These are phyloP conservation scores for Carex myosuroides DNA, from an alignment of 176 grass and related monocot species.

Conservation along the genomic window DNA sequence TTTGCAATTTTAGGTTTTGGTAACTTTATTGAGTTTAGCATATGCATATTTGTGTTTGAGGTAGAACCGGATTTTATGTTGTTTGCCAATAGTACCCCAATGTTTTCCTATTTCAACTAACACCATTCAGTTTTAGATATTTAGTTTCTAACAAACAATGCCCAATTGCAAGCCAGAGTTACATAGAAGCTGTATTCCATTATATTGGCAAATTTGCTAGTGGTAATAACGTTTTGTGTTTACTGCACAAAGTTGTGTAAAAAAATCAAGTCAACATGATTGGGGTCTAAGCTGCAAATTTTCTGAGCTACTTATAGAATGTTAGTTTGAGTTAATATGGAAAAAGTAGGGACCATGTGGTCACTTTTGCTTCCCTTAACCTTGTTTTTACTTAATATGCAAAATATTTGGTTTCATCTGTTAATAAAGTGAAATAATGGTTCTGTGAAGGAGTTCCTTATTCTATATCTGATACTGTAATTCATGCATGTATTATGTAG, in stretches of 20 bases:
- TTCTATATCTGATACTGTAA: slow-evolving; percentile 1
- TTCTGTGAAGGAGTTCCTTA: neutral
- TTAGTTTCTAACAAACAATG: neutral
- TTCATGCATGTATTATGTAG: neutral
- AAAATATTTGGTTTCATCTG: neutral
- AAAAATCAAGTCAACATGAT: neutral
- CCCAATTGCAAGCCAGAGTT: neutral
- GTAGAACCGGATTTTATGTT: too few species aligned
- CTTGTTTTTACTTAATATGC: neutral
- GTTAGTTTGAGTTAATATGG: neutral
- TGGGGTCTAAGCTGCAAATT: neutral
- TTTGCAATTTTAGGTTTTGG: too few species aligned
- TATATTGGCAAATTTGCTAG: neutral
- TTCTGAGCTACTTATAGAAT: neutral
- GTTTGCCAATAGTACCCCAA: neutral
- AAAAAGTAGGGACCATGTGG: neutral
- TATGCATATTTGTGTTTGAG: too few species aligned
- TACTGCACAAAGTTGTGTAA: neutral
- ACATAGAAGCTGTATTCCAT: neutral
- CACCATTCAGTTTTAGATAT: neutral
- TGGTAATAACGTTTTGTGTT: neutral
- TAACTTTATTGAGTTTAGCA: too few species aligned
- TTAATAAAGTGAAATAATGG: neutral
- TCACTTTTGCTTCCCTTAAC: neutral
- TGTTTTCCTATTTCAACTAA: neutral